Conservation (phyloP, 2,329 filamentous ascomycete genomes). For the Calonectria ilicicola region DNA sequence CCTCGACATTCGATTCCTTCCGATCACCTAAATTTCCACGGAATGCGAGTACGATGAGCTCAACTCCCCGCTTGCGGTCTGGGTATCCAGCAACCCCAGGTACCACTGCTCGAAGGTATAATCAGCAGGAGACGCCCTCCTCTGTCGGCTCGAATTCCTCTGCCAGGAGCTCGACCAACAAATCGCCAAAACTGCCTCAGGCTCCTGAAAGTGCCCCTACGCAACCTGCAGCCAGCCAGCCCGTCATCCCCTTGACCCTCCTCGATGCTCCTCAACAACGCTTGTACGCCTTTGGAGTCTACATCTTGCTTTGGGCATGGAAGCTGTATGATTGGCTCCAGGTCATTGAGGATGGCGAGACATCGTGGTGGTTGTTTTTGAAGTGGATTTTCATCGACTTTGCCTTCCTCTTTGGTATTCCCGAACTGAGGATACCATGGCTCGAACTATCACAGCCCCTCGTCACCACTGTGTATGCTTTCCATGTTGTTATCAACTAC, state of each 20-base stretch:
- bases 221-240: conserved; percentile 54
- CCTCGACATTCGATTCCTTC: conserved; percentile 32
- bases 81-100: conserved; percentile 83
- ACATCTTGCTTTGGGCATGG: conserved; percentile 81
- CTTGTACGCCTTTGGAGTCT: conserved; percentile 86
- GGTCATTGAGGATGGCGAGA: conserved; percentile 82
- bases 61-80: conserved; percentile 84
- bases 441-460: conserved; percentile 87
- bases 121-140: conserved; percentile 48
- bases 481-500: conserved; percentile 80
- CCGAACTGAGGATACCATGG: conserved; percentile 93
- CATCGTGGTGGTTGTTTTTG: conserved; percentile 90
- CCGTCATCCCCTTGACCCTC: conserved; percentile 83
- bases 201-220: conserved; percentile 57
- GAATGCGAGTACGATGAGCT: conserved; percentile 87
- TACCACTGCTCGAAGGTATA: conserved; percentile 54
- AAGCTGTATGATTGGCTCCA: conserved; percentile 88
- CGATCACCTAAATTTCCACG: conserved; percentile 46
- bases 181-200: conserved; percentile 55
- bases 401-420: conserved; percentile 86
- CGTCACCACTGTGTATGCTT: conserved; percentile 76
- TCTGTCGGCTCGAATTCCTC: conserved; percentile 47
- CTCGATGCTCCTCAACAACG: conserved; percentile 93
- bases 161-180: conserved; percentile 42
- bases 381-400: conserved; percentile 95